Evolutionary conservation across 2,329 filamentous ascomycete species (phyloP), one percentile per base, ranked within the genome.

Genomic region (Domatiomyces globalis): DNA sequence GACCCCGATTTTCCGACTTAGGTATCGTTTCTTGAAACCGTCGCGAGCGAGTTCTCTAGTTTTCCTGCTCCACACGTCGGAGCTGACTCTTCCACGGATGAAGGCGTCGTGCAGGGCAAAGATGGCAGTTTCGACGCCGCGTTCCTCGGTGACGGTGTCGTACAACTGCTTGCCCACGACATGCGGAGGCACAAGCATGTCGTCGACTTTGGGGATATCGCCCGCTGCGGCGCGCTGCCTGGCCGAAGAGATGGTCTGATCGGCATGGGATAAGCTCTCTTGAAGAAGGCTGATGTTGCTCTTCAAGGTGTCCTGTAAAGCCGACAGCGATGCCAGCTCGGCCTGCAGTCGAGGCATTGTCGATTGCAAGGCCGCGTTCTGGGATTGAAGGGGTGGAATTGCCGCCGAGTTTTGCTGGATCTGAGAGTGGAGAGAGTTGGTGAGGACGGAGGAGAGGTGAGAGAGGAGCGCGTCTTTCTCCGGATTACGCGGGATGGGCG

Each of bases 121-220:
- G 56, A 96, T 80, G 2, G 87, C 85, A 65, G 95, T 90, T 29
- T 84, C 84, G 46, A 94, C 77, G 2, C 85, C 88, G 58, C 84
- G 77, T 69, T 95, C 90, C 64, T 98, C 92, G 1, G 88, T 87
- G 25, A 89, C 86, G 1, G 94, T 73, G 46, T 83, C 81, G 67
- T 96, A 98, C 19, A 98, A 71, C 71, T 98, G 92, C 58, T 90
- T 89, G 0, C 85, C 87, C 4, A 95, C 92, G 1, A 95, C 84
- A 0, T 87, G 95, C 0, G 90, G 88, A 2, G 89, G 87, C n/a
- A 95, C 87, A 2, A 98, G 74, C 33, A 96, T 76, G 54, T 94
- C 88, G 65, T 98, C 92, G 47, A 96, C 84, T 46, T 83, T 79
- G 0, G 89, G 88, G 1, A 82, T 76, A 9, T 69, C 70, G 48